These are phyloP conservation scores for Elsinoe batatas DNA, from an alignment of 2,329 filamentous ascomycete genomes.

Conservation along the genomic window DNA sequence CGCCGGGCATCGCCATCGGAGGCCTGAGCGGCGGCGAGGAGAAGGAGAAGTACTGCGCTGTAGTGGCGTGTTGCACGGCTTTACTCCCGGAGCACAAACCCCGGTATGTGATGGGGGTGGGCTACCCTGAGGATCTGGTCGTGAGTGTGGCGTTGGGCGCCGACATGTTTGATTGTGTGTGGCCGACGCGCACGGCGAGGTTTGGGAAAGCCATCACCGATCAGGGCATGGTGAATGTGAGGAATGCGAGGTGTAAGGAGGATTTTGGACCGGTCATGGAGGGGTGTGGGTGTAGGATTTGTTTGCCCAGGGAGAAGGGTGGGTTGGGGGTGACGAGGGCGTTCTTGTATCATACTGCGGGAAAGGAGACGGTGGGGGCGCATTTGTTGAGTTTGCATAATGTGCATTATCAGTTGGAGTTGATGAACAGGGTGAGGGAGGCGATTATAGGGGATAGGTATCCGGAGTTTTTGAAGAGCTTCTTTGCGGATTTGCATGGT, in stretches of 20 bases:
- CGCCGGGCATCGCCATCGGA: conserved; percentile 92
- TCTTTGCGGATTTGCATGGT: conserved; percentile 66
- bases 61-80: conserved; percentile 63
- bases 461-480: conserved; percentile 64
- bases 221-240: conserved; percentile 71
- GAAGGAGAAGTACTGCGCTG: conserved; percentile 83
- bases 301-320: conserved; percentile 52
- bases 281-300: conserved; percentile 72
- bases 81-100: conserved; percentile 83
- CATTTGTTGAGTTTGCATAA: conserved; percentile 86
- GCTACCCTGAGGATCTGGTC: conserved; percentile 90
- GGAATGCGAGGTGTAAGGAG: conserved; percentile 61
- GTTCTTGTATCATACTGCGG: conserved; percentile 81
- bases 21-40: conserved; percentile 91
- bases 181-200: conserved; percentile 90
- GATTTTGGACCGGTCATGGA: conserved; percentile 80
- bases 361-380: conserved; percentile 91
- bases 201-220: conserved; percentile 91
- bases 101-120: conserved; percentile 97
- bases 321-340: conserved; percentile 76
- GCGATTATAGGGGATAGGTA: conserved; percentile 75
- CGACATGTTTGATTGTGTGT: conserved; percentile 99
- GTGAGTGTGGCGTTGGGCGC: conserved; percentile 89
- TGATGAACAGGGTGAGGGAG: conserved; percentile 67
- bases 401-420: conserved; percentile 76